Evolutionary conservation across 768 basidiomycete species (phyloP).

Genomic region (Podaxis pistillaris): DNA sequence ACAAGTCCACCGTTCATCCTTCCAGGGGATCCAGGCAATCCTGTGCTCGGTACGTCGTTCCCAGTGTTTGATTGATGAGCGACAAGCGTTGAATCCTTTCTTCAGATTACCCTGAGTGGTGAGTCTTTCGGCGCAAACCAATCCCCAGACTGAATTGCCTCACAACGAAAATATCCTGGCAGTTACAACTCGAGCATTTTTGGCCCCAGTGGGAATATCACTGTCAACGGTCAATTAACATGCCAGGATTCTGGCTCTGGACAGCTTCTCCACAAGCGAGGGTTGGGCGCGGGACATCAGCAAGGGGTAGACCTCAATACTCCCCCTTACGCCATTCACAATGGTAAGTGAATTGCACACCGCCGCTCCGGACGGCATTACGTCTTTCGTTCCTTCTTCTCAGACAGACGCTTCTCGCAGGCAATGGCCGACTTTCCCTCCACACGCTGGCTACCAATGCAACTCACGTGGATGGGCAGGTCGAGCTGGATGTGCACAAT

Average conservation of each 20-base stretch:
- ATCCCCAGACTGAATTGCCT: constrained; percentile 8
- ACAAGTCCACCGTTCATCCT: constrained; percentile 54
- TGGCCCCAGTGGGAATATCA: constrained; percentile 74
- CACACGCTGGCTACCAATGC: constrained; percentile 70
- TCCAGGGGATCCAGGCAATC: constrained; percentile 54
- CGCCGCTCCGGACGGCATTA: constrained; percentile 2
- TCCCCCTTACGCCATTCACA: constrained; percentile 72
- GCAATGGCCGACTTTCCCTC: constrained; percentile 47
- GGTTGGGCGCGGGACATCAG: constrained; percentile 49
- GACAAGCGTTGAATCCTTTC: constrained; percentile 8
- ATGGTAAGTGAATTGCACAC: constrained; percentile 41
- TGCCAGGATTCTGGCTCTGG: constrained; percentile 27
- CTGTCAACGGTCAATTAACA: constrained; percentile 63
- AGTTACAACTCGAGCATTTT: constrained; percentile 63
- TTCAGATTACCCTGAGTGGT: constrained; percentile 70
- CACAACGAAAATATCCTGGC: constrained; percentile 5
- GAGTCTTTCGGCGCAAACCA: constrained; percentile 10
- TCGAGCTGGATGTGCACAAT: constrained; percentile 69
- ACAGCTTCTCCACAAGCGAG: constrained; percentile 35
- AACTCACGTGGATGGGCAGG: constrained; percentile 59
- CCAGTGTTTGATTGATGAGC: neutral
- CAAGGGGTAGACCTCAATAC: constrained; percentile 47
- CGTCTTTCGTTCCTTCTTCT: neutral
- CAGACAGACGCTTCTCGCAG: constrained; percentile 27
- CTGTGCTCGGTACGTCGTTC: constrained; percentile 34